phyloP scores from a whole-genome alignment of 495 filamentous ascomycete species.

The Penicillium flavigenum region DNA sequence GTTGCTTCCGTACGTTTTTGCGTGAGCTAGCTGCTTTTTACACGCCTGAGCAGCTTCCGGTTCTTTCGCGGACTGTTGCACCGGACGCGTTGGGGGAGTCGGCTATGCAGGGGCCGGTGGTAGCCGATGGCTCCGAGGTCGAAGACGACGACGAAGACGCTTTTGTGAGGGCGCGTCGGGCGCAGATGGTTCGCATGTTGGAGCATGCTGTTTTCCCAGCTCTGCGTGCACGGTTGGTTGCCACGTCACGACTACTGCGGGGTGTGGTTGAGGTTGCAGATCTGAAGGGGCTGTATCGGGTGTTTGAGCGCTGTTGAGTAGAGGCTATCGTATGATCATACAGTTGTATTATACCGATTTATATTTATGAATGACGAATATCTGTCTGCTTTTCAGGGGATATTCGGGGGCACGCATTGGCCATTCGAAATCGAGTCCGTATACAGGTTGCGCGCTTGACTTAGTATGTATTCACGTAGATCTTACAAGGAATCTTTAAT shows the following conservation, averaged over 20 bases:
- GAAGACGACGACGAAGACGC: conserved; percentile 42
- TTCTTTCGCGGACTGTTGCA: conserved; percentile 37
- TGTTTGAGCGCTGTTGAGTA: conserved; percentile 90
- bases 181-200: conserved; percentile 65
- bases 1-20: conserved; percentile 83
- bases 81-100: conserved; percentile 5
- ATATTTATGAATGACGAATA: conserved; percentile 5
- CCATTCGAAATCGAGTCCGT: background rate
- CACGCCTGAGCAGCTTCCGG: conserved; percentile 78
- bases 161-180: conserved; percentile 58
- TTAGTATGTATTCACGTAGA: too few species aligned
- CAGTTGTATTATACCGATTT: background rate
- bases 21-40: conserved; percentile 90
- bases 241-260: conserved; percentile 73
- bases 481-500: too few species aligned
- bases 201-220: conserved; percentile 90
- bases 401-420: background rate
- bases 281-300: conserved; percentile 89
- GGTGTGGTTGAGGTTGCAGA: conserved; percentile 88
- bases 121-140: conserved; percentile 15
- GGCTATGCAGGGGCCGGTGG: conserved; percentile 3
- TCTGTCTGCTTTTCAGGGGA: background rate
- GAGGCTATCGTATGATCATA: background rate
- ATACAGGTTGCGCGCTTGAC: background rate
- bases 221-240: conserved; percentile 78